Base-by-base conservation (phyloP, 2,329 filamentous ascomycete species). In the Colletotrichum sp. region DNA sequence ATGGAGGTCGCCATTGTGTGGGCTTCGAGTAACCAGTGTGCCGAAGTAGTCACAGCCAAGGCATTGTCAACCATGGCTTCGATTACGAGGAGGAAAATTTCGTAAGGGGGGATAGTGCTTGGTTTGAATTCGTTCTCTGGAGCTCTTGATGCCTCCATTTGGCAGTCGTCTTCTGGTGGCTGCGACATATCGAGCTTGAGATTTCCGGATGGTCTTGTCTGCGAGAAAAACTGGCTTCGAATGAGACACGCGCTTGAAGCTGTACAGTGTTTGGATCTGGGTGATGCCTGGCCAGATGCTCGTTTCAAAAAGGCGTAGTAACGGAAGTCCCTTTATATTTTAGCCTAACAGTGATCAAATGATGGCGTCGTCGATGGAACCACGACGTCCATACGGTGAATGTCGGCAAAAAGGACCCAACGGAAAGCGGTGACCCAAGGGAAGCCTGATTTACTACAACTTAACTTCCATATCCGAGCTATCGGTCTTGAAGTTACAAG, bases 51-150 rank as follows among this genome's bases (percentile, higher is more conserved):
- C n/a, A 21, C 43, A 52, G n/a, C 43, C 10, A 52, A 52, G 43
- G 43, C n/a, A 18, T 52, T 52, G 43, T 52, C 43, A 52, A 52
- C n/a, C 43, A 52, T 52, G 43, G 43, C 43, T 52, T 52, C 43
- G 43, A 52, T 52, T 52, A 52, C 1, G 43, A 52, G 43, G 10
- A 21, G 43, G n/a, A 52, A 52, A 0, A 21, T 52, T 13, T 21
- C 43, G 43, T 21, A 52, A 52, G 43, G 43, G 6, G 43, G 43
- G 5, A 13, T 48, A 10, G 6, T 13, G 1, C 2, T 48, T 48
- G n/a, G 43, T 21, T 48, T 2, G n/a, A 48, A 12, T 0, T 48
- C 43, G 43, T 21, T 52, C 43, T 52, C 1, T 52, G n/a, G 12
- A 7, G n/a, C n/a, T 52, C n/a, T 21, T 52, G n/a, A 24, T 4